These are phyloP conservation scores for Spathaspora sp. DNA, from an alignment of 805 yeast genomes.

Conservation along the genomic window DNA sequence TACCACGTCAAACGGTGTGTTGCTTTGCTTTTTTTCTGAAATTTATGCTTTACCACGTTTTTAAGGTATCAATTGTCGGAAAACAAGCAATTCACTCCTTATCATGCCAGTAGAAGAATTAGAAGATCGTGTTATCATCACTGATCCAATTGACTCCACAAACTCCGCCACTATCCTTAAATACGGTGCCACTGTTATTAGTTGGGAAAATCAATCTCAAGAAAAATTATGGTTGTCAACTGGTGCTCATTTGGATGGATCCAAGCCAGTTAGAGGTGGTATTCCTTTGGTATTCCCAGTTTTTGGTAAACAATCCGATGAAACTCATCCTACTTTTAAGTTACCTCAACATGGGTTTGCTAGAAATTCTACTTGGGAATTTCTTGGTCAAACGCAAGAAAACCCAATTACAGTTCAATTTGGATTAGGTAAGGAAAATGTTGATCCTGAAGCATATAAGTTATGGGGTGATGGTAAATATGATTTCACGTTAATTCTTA, in stretches of 20 bases:
- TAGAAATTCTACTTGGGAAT: conserved; percentile 87
- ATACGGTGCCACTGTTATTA: conserved; percentile 83
- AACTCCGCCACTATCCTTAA: conserved; percentile 69
- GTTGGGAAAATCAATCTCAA: conserved; percentile 68
- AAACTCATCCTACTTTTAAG: conserved; percentile 49
- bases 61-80: neutral
- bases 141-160: conserved; percentile 47
- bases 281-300: conserved; percentile 95
- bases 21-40: neutral
- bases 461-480: conserved; percentile 51
- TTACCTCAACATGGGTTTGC: conserved; percentile 98
- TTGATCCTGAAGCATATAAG: conserved; percentile 54
- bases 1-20: neutral
- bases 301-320: conserved; percentile 66
- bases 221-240: conserved; percentile 83
- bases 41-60: neutral
- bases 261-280: conserved; percentile 96
- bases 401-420: conserved; percentile 79
- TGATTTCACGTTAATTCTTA: conserved; percentile 75
- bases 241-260: conserved; percentile 84
- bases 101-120: conserved; percentile 65
- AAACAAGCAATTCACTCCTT: neutral
- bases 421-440: conserved; percentile 83
- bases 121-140: conserved; percentile 57
- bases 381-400: conserved; percentile 76